Evolutionary conservation across 257 asterid species (phyloP), one percentile per base, ranked within the genome.

Genomic region (Solanum dulcamara): DNA sequence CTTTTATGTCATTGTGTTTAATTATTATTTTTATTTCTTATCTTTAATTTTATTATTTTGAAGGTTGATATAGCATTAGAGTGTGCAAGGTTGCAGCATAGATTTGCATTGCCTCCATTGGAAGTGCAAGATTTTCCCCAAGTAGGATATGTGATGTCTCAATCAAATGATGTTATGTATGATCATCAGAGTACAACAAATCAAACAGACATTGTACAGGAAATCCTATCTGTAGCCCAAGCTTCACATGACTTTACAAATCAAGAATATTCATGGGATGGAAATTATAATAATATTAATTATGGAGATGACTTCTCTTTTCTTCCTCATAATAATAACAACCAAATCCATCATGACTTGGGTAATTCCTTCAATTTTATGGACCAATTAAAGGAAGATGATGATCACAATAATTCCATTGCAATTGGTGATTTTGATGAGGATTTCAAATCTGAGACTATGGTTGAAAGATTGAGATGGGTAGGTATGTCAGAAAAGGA

Each of bases 61-160:
- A 85, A 97, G 99, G 99, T 92, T 64, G 97, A 93, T 87, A 84
- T 94, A 87, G 97, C 97, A 50, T 37, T 97, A 87, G 98, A 97
- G 84, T 95, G 99, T 88, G 98, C 99, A 37, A 91, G 99, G 89
- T 80, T 97, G 88, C 98, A 97, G 46, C 93, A 95, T 84, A 88
- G 97, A 81, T 93, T 92, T 60, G 59, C 94, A 7, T 80, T 94
- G 81, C 98, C 99, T 5, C 98, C 93, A 22, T 84, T 95, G 82
- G 98, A 95, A 87, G 94, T 92, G 70, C 97, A 91, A 44, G 97
- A 93, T 62, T 92, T 89, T 24, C 86, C 93, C 1, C 94, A 87
- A 75, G 81, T 79, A n/a, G 86, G 87, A 79, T 90, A 91, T 50
- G 71, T 28, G 90, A 92, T 84, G 75, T 86, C 90, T 26, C 57